Conservation (phyloP, 306 rosid genomes). For the Sicyos edulis region DNA sequence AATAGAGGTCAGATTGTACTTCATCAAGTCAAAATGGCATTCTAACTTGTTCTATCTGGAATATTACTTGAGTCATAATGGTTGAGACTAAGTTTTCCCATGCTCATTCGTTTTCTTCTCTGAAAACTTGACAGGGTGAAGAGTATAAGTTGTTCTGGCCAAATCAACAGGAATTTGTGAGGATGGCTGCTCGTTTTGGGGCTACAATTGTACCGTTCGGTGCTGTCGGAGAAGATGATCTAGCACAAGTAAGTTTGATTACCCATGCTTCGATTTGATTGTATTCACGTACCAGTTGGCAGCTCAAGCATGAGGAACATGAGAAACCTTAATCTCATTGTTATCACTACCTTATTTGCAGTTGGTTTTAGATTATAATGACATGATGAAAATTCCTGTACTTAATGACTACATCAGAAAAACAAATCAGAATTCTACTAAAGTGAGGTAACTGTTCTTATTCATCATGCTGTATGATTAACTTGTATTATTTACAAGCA, state of each 20-base stretch:
- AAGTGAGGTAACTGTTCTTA: slow-evolving; percentile 44
- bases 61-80: not conserved
- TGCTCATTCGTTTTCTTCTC: slow-evolving; percentile 4
- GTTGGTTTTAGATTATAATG: slow-evolving; percentile 68
- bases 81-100: not conserved
- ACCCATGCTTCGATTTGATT: slow-evolving; percentile 8
- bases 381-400: slow-evolving; percentile 56
- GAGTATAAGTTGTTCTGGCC: slow-evolving; percentile 87
- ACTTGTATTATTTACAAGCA: not conserved
- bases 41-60: not conserved
- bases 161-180: slow-evolving; percentile 75
- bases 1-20: not conserved
- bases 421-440: slow-evolving; percentile 21
- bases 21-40: not conserved
- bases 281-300: not conserved
- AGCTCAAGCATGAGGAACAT: not conserved
- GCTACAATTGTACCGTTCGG: slow-evolving; percentile 96
- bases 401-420: slow-evolving; percentile 35
- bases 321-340: not conserved
- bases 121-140: slow-evolving; percentile 56
- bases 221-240: slow-evolving; percentile 89
- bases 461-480: not conserved
- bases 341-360: slow-evolving; percentile 30
- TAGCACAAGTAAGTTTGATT: slow-evolving; percentile 49
- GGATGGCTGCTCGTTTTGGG: slow-evolving; percentile 92